These are phyloP conservation scores for Alectoria sarmentosa DNA, from an alignment of 495 filamentous ascomycete species.

Conservation along the genomic window DNA sequence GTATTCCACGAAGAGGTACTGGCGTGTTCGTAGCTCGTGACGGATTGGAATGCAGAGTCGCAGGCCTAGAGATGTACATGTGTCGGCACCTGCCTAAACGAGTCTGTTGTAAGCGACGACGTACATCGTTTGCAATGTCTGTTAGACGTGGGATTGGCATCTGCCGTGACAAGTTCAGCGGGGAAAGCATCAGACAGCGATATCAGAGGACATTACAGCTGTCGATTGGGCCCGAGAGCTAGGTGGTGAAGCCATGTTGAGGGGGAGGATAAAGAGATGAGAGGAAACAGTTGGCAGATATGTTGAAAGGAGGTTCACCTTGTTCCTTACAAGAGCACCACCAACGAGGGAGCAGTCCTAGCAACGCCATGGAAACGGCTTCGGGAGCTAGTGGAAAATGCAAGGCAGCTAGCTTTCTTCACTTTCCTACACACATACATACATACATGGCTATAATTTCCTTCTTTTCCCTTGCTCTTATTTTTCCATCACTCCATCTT, in stretches of 20 bases:
- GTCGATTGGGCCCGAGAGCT: neutral
- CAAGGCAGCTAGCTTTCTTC: neutral
- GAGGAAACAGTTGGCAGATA: neutral
- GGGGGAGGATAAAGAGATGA: neutral
- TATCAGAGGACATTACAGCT: neutral
- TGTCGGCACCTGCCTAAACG: neutral
- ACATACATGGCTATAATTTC: no score
- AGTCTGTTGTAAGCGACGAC: slow-evolving; percentile 27
- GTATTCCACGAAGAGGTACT: slow-evolving; percentile 81
- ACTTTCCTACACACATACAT: neutral
- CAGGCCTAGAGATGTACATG: slow-evolving; percentile 52
- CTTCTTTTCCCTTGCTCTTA: no score
- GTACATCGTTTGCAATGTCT: slow-evolving; percentile 77
- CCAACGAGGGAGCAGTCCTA: no score
- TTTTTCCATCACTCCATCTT: neutral
- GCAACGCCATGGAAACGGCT: neutral
- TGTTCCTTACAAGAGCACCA: no score
- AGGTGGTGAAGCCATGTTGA: neutral
- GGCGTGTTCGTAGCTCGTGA: slow-evolving; percentile 73
- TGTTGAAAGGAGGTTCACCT: neutral
- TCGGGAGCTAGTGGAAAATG: slow-evolving; percentile 1
- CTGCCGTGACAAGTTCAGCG: slow-evolving; percentile 45
- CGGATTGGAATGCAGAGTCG: slow-evolving; percentile 61
- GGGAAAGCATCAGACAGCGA: neutral
- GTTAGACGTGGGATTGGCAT: slow-evolving; percentile 67